Conservation (phyloP, 2,329 filamentous ascomycete species). For the Cladosporium oxysporum region DNA sequence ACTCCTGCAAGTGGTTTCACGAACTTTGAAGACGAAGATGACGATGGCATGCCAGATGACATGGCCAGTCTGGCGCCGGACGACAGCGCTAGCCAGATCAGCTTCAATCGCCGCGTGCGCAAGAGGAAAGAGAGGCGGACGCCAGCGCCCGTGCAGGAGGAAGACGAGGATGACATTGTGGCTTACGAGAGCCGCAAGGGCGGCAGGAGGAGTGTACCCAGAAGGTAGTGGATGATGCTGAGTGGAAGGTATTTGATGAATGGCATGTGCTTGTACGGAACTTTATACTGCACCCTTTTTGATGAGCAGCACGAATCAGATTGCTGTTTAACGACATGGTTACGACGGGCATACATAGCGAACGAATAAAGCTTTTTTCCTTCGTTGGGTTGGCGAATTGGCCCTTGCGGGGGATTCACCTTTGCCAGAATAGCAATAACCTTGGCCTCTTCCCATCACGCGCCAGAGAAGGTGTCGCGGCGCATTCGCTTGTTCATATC, state of each 20-base stretch:
- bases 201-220: slow-evolving; percentile 16
- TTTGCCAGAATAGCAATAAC: background rate
- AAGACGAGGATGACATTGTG: slow-evolving; percentile 51
- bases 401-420: background rate
- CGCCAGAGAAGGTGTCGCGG: background rate
- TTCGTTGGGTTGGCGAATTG: background rate
- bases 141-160: slow-evolving; percentile 72
- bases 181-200: slow-evolving; percentile 12
- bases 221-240: slow-evolving; percentile 2
- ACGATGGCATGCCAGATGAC: slow-evolving; percentile 40
- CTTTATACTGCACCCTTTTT: background rate
- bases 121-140: slow-evolving; percentile 69
- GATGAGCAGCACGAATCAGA: background rate
- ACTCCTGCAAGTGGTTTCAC: slow-evolving; percentile 44
- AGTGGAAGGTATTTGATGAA: background rate
- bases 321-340: slow-evolving; percentile 8
- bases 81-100: slow-evolving; percentile 79
- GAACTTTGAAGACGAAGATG: slow-evolving; percentile 36
- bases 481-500: background rate
- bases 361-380: background rate
- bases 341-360: slow-evolving; percentile 7
- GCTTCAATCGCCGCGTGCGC: slow-evolving; percentile 66
- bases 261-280: slow-evolving; percentile 15
- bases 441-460: background rate
- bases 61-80: slow-evolving; percentile 66